Percentiles rank a stretch among this genome's conserved stretches.
These are phyloP conservation scores for Graphilbum sp. DNA, from an alignment of 2,329 filamentous ascomycete genomes.

Conservation along the genomic window DNA sequence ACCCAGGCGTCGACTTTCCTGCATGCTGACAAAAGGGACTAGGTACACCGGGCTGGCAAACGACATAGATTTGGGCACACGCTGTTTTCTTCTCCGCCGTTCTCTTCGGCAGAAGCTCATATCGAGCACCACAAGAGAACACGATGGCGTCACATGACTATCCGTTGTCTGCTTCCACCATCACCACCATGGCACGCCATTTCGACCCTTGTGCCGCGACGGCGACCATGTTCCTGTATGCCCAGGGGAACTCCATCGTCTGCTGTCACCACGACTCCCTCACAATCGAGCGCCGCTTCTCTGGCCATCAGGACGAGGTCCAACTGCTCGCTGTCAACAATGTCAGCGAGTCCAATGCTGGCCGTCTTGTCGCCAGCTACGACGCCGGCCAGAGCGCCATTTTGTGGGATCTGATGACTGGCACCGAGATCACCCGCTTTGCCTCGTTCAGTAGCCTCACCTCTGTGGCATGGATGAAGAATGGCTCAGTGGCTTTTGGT, in stretches of 20 bases:
- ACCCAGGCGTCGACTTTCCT: too few relatives aligned
- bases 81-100: too few relatives aligned
- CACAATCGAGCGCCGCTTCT: conserved; percentile 73
- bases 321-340: conserved; percentile 79
- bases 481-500: conserved; percentile 96
- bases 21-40: too few relatives aligned
- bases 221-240: conserved; percentile 77
- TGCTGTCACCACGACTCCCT: conserved; percentile 88
- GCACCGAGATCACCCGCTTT: conserved; percentile 82
- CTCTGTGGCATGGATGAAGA: conserved; percentile 86
- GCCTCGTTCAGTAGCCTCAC: conserved; percentile 76
- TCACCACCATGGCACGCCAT: conserved; percentile 32
- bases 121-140: background rate
- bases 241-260: conserved; percentile 65
- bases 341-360: conserved; percentile 70
- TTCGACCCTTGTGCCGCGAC: conserved; percentile 87
- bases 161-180: conserved; percentile 31
- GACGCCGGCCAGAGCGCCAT: conserved; percentile 84
- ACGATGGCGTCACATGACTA: conserved; percentile 30
- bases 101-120: too few relatives aligned
- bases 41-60: too few relatives aligned
- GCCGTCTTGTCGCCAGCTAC: conserved; percentile 80
- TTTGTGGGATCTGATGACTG: conserved; percentile 90
- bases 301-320: conserved; percentile 68
- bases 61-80: too few relatives aligned